phyloP scores from a whole-genome alignment of 2,329 filamentous ascomycete genomes.

The Zymoseptoria tritici region DNA sequence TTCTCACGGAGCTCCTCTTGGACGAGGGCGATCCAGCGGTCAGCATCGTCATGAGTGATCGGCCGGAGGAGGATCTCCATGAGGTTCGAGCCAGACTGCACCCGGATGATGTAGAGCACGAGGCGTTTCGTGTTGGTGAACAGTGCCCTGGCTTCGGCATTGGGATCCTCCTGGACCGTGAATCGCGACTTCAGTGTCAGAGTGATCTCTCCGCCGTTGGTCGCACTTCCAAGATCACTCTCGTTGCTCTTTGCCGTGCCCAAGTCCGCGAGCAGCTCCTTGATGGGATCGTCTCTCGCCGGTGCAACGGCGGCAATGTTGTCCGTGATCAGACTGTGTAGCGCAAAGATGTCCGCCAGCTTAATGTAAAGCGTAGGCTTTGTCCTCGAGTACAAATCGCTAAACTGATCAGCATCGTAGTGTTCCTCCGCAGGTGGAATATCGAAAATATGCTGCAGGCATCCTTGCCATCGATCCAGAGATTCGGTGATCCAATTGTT shows the following conservation, averaged over 20 bases:
- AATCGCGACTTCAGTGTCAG: conserved; percentile 30
- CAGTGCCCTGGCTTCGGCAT: conserved; percentile 81
- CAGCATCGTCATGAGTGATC: conserved; percentile 77
- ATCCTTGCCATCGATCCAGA: conserved; percentile 67
- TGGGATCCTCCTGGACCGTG: conserved; percentile 58
- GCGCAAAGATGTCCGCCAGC: conserved; percentile 93
- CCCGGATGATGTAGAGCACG: conserved; percentile 92
- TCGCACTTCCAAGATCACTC: conserved; percentile 51
- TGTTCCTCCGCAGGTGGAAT: conserved; percentile 82
- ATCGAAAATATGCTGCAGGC: conserved; percentile 69
- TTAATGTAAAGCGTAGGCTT: conserved; percentile 99
- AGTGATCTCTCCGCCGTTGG: conserved; percentile 29
- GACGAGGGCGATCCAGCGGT: conserved; percentile 75
- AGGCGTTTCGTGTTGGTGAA: conserved; percentile 99
- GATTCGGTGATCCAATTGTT: conserved; percentile 87
- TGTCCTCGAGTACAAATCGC: conserved; percentile 91
- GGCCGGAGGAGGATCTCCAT: conserved; percentile 92
- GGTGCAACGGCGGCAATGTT: conserved; percentile 74
- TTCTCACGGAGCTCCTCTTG: conserved; percentile 63
- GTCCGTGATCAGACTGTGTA: conserved; percentile 77
- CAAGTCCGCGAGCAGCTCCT: conserved; percentile 86
- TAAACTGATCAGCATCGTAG: conserved; percentile 98
- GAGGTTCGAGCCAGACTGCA: conserved; percentile 86
- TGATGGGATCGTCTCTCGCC: conserved; percentile 74
- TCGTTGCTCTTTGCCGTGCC: conserved; percentile 96